Evolutionary conservation across 129 eudicot genomes (phyloP).

Genomic region (Flaveria trinervia): DNA sequence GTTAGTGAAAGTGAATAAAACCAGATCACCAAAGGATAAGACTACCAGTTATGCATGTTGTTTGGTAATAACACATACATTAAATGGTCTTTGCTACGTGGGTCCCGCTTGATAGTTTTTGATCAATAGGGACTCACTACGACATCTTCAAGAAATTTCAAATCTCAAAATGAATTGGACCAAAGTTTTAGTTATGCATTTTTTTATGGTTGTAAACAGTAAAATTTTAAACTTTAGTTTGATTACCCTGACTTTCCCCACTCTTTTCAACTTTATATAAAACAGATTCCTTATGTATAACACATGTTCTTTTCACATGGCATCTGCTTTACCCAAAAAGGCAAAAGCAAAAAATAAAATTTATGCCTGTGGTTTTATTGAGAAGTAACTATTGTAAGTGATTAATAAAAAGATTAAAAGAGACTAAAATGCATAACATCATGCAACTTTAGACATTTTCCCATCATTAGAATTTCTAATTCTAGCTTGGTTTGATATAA

Average conservation of each 20-base stretch:
- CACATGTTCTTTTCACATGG: constrained; percentile 31
- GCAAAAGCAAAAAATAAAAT: neutral
- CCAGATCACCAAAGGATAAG: neutral
- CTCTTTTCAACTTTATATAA: constrained; percentile 19
- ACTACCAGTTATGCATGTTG: neutral
- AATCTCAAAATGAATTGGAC: neutral
- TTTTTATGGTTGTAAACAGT: neutral
- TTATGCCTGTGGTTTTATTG: constrained; percentile 6
- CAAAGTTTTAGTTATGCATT: neutral
- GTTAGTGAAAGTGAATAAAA: constrained; percentile 5
- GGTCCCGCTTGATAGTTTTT: neutral
- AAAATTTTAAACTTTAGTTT: neutral
- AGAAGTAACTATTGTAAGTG: neutral
- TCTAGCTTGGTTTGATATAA: neutral
- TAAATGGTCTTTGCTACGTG: neutral
- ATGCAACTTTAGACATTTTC: constrained; percentile 16
- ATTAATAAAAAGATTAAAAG: neutral
- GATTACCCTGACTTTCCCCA: neutral
- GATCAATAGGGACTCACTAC: neutral
- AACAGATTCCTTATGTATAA: constrained; percentile 7
- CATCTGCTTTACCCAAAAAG: constrained; percentile 29
- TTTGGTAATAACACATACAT: neutral
- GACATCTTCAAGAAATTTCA: neutral
- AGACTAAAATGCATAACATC: neutral
- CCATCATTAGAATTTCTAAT: neutral